phyloP scores from a whole-genome alignment of 805 yeast species.

The Candida piceae region DNA sequence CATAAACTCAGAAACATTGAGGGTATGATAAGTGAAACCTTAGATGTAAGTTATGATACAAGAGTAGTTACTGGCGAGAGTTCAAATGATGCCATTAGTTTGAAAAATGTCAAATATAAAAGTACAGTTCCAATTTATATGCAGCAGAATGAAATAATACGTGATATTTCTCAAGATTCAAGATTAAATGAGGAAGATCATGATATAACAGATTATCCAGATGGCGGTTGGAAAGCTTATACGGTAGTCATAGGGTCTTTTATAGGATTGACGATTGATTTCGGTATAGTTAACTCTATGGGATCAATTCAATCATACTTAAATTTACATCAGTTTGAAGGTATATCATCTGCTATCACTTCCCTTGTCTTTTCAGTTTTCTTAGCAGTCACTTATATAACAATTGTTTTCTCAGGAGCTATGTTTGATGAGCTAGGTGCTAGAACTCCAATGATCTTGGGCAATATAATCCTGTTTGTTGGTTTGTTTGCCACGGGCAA shows the following conservation, averaged over 20 bases:
- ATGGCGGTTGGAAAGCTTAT: slow-evolving; percentile 46
- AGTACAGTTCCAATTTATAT: no score
- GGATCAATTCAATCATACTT: slow-evolving; percentile 62
- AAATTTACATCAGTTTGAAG: slow-evolving; percentile 42
- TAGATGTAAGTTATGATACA: no score
- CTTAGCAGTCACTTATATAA: slow-evolving; percentile 39
- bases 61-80: no score
- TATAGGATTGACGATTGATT: slow-evolving; percentile 46
- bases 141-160: no score
- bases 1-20: no score
- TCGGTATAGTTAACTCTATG: slow-evolving; percentile 56
- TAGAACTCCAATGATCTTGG: slow-evolving; percentile 30
- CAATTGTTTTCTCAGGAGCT: slow-evolving; percentile 36
- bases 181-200: no score
- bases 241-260: slow-evolving; percentile 45
- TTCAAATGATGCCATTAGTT: no score
- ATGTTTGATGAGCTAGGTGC: slow-evolving; percentile 40
- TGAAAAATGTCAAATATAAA: no score
- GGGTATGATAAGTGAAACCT: no score
- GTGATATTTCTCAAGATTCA: no score
- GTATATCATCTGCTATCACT: slow-evolving; percentile 40
- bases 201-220: slow-evolving; percentile 36
- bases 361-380: slow-evolving; percentile 64
- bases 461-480: slow-evolving; percentile 28
- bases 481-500: slow-evolving; percentile 38